Base-by-base conservation (phyloP, 345 rosid species). In the Corchorus capsularis region DNA sequence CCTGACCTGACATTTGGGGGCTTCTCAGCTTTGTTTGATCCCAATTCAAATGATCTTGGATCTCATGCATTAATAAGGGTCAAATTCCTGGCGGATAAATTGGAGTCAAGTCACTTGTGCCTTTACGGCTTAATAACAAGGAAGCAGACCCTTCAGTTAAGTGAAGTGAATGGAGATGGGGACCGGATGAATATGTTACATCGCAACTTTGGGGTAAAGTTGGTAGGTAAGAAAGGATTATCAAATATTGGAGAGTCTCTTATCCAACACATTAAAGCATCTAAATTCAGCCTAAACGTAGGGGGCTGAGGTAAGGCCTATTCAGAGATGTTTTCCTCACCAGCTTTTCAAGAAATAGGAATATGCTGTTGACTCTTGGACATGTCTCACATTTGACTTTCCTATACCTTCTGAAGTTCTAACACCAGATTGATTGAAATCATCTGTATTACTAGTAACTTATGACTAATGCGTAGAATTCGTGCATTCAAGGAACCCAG, bases 1-100 rank as follows among this genome's bases (percentile, higher is more conserved):
- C 89, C 97, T 32, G 91, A 92, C 77, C 70, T 89, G 32, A 63
- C 68, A 66, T 87, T 89, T 34, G 91, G 91, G 43, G 69, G 77
- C 59, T 88, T 89, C 84, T 85, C 89, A 14, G 80, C 82, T 55
- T 80, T 92, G 86, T 92, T 88, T 62, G 84, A 87, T 79, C 91
- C 93, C 3, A 77, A 71, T 15, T 89, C 92, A 0, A 75, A 82
- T 75, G 91, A 89, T 63, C 79, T 55, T 0, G 92, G 84, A 43
- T 87, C 89, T 9, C 46, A 73, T 60, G 83, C 89, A 63, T 78
- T 92, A 78, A 39, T 92, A 76, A 86, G 88, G 77, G 88, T 86
- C 55, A 78, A 82, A 61, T 81, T 82, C 39, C 73, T 72, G 52
- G 83, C 71, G 47, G 84, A 77, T 50, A 82, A 82, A 35, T 73